Evolutionary conservation across 495 filamentous ascomycete genomes (phyloP).

Genomic region (Darksidea phi): DNA sequence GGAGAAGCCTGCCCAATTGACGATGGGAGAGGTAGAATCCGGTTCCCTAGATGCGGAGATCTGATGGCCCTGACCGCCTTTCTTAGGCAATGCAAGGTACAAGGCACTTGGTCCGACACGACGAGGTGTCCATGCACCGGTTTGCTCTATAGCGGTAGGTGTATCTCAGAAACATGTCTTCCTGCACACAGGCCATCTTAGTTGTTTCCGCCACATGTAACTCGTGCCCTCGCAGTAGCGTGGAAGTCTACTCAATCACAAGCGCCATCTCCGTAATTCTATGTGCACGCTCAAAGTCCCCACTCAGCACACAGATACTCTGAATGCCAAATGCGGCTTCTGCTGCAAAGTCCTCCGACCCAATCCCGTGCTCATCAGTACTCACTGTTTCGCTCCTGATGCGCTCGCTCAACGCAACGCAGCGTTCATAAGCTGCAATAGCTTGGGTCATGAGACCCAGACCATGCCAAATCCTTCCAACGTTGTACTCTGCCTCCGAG

Average conservation of each 20-base stretch:
- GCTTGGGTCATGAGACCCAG: conserved; percentile 79
- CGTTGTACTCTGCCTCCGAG: conserved; percentile 89
- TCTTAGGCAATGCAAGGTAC: not conserved
- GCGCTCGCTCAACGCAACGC: conserved; percentile 49
- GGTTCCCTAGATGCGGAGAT: too few relatives aligned
- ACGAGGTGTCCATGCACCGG: too few relatives aligned
- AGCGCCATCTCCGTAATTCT: conserved; percentile 60
- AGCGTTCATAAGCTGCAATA: conserved; percentile 68
- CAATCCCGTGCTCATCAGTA: conserved; percentile 33
- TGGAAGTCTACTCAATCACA: conserved; percentile 43
- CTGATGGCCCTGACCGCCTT: conserved; percentile 10
- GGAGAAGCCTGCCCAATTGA: too few relatives aligned
- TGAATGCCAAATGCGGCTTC: conserved; percentile 80
- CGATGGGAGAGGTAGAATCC: too few relatives aligned
- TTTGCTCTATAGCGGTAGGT: too few relatives aligned
- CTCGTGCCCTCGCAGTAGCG: not conserved
- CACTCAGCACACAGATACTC: conserved; percentile 62
- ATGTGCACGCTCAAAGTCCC: conserved; percentile 57
- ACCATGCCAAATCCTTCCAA: conserved; percentile 75
- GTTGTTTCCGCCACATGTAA: too few relatives aligned
- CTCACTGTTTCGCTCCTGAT: conserved; percentile 43
- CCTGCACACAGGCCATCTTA: too few relatives aligned
- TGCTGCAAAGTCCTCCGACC: conserved; percentile 60
- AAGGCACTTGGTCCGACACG: too few relatives aligned
- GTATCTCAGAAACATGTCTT: too few relatives aligned